Percentiles rank a stretch among this genome's conserved stretches.
Conservation (phyloP, 768 basidiomycete species). For the Mycena chlorophos region DNA sequence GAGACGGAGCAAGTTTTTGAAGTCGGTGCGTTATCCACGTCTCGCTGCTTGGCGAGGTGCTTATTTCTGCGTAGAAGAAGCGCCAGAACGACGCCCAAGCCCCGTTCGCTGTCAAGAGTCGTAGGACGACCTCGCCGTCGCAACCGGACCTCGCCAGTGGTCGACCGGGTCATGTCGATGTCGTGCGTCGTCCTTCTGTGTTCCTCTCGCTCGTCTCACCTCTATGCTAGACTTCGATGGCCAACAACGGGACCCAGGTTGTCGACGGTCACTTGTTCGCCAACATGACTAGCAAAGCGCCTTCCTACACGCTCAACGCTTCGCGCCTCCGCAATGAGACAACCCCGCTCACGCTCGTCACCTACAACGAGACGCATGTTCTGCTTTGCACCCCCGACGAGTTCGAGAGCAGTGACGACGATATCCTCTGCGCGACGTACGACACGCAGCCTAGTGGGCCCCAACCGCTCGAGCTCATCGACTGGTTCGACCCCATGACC, state of each 20-base stretch:
- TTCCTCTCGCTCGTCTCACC: not conserved
- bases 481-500: too few species aligned
- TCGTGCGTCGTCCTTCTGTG: not conserved
- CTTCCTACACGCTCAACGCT: not conserved
- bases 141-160: not conserved
- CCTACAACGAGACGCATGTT: not conserved
- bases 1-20: not conserved
- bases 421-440: not conserved
- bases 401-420: too few species aligned
- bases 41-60: not conserved
- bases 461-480: too few species aligned
- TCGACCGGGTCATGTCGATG: not conserved
- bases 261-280: not conserved
- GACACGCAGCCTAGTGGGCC: not conserved
- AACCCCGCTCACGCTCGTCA: not conserved
- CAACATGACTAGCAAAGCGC: not conserved
- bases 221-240: not conserved
- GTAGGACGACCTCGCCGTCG: too few species aligned
- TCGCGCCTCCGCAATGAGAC: not conserved
- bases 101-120: too few species aligned
- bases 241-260: not conserved
- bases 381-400: not conserved
- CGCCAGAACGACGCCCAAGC: too few species aligned
- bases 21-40: not conserved
- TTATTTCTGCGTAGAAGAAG: not conserved